Evolutionary conservation across 2,329 filamentous ascomycete genomes (phyloP), one percentile per base, ranked within the genome.

Genomic region (Colletotrichum sp.): DNA sequence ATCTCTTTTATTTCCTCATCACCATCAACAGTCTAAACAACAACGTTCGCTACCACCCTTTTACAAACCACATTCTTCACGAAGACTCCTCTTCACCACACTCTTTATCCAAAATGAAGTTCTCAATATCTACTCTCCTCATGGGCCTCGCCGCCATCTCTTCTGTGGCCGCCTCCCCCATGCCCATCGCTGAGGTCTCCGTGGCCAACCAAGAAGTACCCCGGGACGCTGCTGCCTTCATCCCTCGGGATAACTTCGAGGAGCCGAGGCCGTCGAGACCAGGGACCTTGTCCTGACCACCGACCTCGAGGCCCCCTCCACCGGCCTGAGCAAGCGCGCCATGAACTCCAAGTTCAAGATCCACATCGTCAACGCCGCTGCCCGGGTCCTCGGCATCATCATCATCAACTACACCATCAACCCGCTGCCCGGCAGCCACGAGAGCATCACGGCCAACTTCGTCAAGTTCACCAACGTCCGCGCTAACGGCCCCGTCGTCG

Each of bases 201-300:
- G 55, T 58, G 7, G 55, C 13, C 24, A 58, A 10, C 7, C 13
- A 28, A 13, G 13, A 58, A 0, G 1, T 58, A 0, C 24, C 55
- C 4, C 24, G 7, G 0, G 7, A 58, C 13, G 24, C 14, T 7
- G 24, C 14, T 7, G 5, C 14, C 14, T 58, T 24, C 21, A 24
- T 24, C 10, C 4, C 24, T 2, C 2, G 5, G 4, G 13, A 18
- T 0, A 0, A 18, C 4, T 58, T 58, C 0, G 24, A 58, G 24
- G 0, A 18, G 55, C 5, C 7, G 55, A 56, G 3, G 0, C 52
- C 1, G 13, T 26, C 2, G 52, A 58, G 7, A 58, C 55, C 0
- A 58, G 14, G 6, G 7, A 18, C 7, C 14, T 58, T 2, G 24
- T 24, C 55, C 55, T 58, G 7, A 58, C 4, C 24, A 58, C 14